Percentiles rank a stretch among this genome's conserved stretches.
phyloP scores from a whole-genome alignment of 2,329 filamentous ascomycete species.

The Lecanicillium sp. region DNA sequence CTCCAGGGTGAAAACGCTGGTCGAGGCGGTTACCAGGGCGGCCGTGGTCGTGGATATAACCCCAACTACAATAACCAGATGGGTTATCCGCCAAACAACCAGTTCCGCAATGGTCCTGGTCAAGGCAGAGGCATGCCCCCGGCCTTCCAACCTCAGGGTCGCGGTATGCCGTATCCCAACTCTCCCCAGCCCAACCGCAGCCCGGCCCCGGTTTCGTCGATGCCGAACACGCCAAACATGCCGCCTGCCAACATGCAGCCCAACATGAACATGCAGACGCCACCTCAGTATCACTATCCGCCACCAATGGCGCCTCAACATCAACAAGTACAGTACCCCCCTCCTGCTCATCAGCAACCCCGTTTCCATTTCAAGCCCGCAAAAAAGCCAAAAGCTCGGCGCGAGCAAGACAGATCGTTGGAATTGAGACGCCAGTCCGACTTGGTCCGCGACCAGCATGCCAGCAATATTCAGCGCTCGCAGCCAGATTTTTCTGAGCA shows the following conservation, averaged over 20 bases:
- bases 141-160: conserved; percentile 34
- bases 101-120: conserved; percentile 32
- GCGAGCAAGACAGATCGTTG: conserved; percentile 8
- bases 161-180: conserved; percentile 43
- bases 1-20: conserved; percentile 45
- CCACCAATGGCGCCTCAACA: conserved; percentile 50
- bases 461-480: conserved; percentile 3
- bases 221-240: conserved; percentile 65
- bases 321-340: conserved; percentile 51
- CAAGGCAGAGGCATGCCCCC: conserved; percentile 46
- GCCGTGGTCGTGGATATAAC: conserved; percentile 43
- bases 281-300: conserved; percentile 53
- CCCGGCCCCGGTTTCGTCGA: conserved; percentile 56
- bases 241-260: conserved; percentile 44
- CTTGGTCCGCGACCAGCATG: conserved; percentile 2
- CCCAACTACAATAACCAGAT: conserved; percentile 39
- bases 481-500: conserved; percentile 3
- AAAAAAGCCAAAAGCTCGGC: conserved; percentile 2
- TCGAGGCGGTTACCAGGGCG: conserved; percentile 46
- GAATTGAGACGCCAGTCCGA: conserved; percentile 5
- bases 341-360: conserved; percentile 22
- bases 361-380: conserved; percentile 1
- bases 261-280: conserved; percentile 51
- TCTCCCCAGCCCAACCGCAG: conserved; percentile 60
- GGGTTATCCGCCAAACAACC: conserved; percentile 34